Evolutionary conservation across 441 rosid genomes (phyloP).

Genomic region (Mallotus repandus): DNA sequence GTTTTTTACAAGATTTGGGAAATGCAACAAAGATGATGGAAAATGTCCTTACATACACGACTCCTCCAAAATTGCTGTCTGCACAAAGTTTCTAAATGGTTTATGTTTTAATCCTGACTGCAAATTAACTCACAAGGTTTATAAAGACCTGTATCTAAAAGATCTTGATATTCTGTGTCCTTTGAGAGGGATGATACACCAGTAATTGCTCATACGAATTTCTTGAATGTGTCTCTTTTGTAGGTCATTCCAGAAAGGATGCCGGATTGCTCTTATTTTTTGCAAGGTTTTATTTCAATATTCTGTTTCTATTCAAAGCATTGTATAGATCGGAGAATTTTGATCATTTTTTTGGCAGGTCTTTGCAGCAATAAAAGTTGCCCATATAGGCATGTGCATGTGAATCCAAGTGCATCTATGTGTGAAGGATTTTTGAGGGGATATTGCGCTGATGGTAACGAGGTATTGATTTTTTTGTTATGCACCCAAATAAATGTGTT

Average conservation of each 20-base stretch:
- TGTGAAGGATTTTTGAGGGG: constrained; percentile 92
- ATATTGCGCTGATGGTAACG: constrained; percentile 87
- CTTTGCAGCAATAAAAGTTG: constrained; percentile 79
- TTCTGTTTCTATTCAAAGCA: constrained; percentile 19
- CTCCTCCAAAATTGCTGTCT: constrained; percentile 88
- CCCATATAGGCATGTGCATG: constrained; percentile 94
- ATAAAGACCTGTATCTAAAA: constrained; percentile 21
- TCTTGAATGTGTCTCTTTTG: constrained; percentile 30
- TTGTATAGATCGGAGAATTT: constrained; percentile 15
- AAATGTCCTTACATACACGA: constrained; percentile 95
- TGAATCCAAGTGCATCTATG: constrained; percentile 74
- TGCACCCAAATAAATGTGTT: not conserved
- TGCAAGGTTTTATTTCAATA: constrained; percentile 64
- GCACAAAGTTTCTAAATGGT: constrained; percentile 93
- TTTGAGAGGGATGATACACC: not conserved
- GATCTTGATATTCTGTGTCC: constrained; percentile 19
- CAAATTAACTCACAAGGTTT: constrained; percentile 96
- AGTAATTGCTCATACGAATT: constrained; percentile 19
- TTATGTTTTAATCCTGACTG: constrained; percentile 70
- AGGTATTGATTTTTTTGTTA: constrained; percentile 50
- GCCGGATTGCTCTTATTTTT: constrained; percentile 96
- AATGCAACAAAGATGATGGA: constrained; percentile 94
- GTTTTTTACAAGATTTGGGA: constrained; percentile 95
- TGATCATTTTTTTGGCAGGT: constrained; percentile 54
- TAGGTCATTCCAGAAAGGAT: constrained; percentile 98